These are phyloP conservation scores for Thermothelomyces thermophilus DNA, from an alignment of 2,329 filamentous ascomycete genomes.

Conservation along the genomic window DNA sequence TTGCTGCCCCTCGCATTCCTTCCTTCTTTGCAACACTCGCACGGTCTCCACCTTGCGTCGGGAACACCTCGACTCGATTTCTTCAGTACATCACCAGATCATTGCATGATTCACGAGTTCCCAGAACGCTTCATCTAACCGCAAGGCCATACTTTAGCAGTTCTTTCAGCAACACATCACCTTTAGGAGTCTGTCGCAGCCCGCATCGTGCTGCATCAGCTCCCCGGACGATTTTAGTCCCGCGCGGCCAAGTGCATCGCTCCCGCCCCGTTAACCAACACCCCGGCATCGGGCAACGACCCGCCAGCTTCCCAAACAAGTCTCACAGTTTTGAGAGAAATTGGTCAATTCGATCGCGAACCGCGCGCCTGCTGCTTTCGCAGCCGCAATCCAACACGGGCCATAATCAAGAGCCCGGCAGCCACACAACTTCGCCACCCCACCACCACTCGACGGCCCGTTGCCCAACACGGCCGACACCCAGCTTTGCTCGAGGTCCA, in stretches of 20 bases:
- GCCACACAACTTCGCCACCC: conserved; percentile 13
- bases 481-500: conserved; percentile 22
- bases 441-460: conserved; percentile 15
- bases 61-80: conserved; percentile 7
- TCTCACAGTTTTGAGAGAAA: conserved; percentile 4
- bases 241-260: conserved; percentile 21
- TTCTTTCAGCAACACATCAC: conserved; percentile 11
- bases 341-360: conserved; percentile 13
- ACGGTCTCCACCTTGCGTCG: conserved; percentile 16
- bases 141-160: conserved; percentile 3
- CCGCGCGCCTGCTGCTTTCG: conserved; percentile 1
- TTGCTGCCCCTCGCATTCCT: conserved; percentile 14
- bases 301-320: conserved; percentile 11
- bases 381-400: conserved; percentile 9
- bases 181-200: conserved; percentile 13
- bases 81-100: conserved; percentile 9
- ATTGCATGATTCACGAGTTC: conserved; percentile 11
- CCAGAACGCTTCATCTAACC: conserved; percentile 13
- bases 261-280: conserved; percentile 8
- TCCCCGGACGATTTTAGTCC: conserved; percentile 16
- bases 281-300: conserved; percentile 16
- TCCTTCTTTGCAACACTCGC: conserved; percentile 10
- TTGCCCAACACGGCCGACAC: conserved; percentile 32
- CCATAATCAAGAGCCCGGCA: conserved; percentile 16
- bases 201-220: conserved; percentile 17